Evolutionary conservation across 208 protist species (phyloP), one percentile per base, ranked within the genome.

Genomic region (Strigomonas culicis): DNA sequence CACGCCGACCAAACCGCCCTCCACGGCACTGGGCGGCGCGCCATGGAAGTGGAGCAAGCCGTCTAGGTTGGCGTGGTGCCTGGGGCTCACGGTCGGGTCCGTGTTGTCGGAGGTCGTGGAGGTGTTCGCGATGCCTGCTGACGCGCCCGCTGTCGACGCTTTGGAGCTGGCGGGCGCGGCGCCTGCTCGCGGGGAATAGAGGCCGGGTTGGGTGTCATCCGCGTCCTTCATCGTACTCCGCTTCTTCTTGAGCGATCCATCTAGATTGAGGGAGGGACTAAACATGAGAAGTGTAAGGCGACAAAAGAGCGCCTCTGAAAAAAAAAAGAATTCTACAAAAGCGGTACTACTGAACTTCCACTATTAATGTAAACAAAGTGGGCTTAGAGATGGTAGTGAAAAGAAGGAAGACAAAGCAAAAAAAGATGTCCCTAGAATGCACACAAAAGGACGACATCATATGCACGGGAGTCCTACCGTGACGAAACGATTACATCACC

Each of bases 241-340:
- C 72, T 81, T 75, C 24, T 75, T 77, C 22, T 75, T 77, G 34
- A 84, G 66, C 25, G 72, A 72, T 28, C 74, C 68, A 58, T 92
- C 81, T 8, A 86, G 46, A 58, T 80, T 79, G n/a, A 92, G 59
- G 17, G 68, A 77, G 0, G 80, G 80, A 63, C 32, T 41, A 58
- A 68, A 68, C 63, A 63, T 7, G 49, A 55, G 43, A 34, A 56
- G 10, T 60, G 17, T 43, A 30, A 55, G 22, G n/a, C n/a, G n/a
- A n/a, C n/a, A n/a, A n/a, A n/a, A n/a, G n/a, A n/a, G n/a, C n/a
- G 49, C 4, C 25, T 2, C 25, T 31, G 59, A 50, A 41, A 69
- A n/a, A 68, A 4, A 69, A 28, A 73, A 36, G 24, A 56, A 70
- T 63, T 59, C 8, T 58, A 41, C 27, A 68, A 21, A 27, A 22